A percentile compares a stretch with the other conserved stretches of the same genome.
These are phyloP conservation scores for Suhomyces kilbournensis DNA, from an alignment of 805 yeast genomes.

Conservation along the genomic window DNA sequence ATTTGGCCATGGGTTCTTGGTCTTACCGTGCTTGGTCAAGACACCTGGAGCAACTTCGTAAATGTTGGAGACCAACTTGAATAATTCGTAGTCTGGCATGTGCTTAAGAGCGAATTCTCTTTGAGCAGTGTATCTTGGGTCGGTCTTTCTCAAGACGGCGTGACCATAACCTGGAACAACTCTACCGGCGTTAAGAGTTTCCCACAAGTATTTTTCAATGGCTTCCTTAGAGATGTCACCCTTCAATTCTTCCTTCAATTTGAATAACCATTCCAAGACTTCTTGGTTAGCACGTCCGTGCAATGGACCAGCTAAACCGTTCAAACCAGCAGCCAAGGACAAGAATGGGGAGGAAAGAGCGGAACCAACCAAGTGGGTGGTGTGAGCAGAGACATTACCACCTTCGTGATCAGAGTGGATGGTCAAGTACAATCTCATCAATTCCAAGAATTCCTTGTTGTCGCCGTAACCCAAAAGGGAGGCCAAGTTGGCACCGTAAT, in stretches of 20 bases:
- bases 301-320: conserved; percentile 83
- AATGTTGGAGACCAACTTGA: conserved; percentile 62
- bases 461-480: conserved; percentile 58
- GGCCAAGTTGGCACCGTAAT: conserved; percentile 74
- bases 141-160: conserved; percentile 80
- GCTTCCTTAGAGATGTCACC: conserved; percentile 55
- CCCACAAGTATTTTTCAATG: conserved; percentile 70
- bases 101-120: conserved; percentile 62
- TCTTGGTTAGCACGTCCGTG: conserved; percentile 88
- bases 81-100: conserved; percentile 61
- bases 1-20: conserved; percentile 83
- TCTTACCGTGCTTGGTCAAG: conserved; percentile 74
- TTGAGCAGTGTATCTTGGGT: conserved; percentile 77
- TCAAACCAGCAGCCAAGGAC: conserved; percentile 73
- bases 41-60: conserved; percentile 74
- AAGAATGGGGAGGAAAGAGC: conserved; percentile 76
- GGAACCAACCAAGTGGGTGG: conserved; percentile 80
- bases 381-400: conserved; percentile 80
- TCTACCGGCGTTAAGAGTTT: conserved; percentile 64
- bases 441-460: conserved; percentile 60
- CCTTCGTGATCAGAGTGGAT: conserved; percentile 83
- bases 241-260: conserved; percentile 60
- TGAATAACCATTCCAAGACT: conserved; percentile 70
- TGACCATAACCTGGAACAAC: conserved; percentile 90
- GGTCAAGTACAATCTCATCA: conserved; percentile 70